Evolutionary conservation across 106 monocot genomes (phyloP).

Genomic region (Acanthochlamys bracteata): DNA sequence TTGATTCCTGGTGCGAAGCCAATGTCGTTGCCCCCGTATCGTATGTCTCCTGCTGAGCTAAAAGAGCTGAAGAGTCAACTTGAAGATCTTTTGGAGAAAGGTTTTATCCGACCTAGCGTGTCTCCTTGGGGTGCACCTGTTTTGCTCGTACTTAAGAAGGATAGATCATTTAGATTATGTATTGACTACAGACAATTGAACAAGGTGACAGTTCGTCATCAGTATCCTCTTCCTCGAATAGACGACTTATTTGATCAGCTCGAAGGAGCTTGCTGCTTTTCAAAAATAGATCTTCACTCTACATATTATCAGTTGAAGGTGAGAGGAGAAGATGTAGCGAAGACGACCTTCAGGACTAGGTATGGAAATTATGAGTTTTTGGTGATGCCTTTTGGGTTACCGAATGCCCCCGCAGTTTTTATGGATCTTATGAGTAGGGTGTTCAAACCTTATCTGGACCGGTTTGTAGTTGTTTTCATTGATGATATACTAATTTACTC

Average conservation of each 20-base stretch:
- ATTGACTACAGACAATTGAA: too few species aligned
- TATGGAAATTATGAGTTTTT: too few species aligned
- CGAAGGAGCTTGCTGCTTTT: neutral
- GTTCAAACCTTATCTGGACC: neutral
- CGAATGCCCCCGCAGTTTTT: neutral
- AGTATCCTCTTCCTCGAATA: neutral
- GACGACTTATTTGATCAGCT: slow-evolving; percentile 8
- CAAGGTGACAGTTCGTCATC: neutral
- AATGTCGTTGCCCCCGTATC: neutral
- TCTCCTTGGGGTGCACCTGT: too few species aligned
- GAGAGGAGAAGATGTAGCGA: too few species aligned
- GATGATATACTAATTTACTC: slow-evolving; percentile 5
- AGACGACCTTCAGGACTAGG: too few species aligned
- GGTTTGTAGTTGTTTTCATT: slow-evolving; percentile 2
- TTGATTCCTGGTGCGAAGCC: too few species aligned
- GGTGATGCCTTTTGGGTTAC: neutral
- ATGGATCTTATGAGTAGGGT: slow-evolving; percentile 3
- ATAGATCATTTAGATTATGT: too few species aligned
- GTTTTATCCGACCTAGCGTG: too few species aligned
- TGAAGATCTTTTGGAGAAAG: too few species aligned
- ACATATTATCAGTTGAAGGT: neutral
- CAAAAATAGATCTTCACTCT: neutral
- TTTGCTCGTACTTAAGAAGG: too few species aligned
- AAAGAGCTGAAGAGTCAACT: too few species aligned
- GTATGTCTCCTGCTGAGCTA: too few species aligned